Base-by-base conservation (phyloP, 2,329 filamentous ascomycete species). In the Clarireedia homoeocarpa region DNA sequence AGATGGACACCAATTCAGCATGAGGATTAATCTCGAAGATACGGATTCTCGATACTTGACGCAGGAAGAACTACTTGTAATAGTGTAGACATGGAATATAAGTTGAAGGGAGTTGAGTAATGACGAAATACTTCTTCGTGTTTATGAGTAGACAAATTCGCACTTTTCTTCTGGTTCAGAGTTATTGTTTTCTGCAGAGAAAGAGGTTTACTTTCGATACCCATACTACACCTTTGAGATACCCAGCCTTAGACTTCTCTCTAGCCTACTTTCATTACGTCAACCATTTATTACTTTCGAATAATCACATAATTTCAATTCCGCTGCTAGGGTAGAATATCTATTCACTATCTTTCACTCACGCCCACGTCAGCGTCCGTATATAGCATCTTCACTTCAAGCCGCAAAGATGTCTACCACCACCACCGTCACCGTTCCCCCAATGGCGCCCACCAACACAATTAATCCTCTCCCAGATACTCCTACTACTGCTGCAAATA, bases 261-360 rank as follows among this genome's bases (percentile, higher is more conserved):
- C 10, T 12, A 34, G 30, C 12, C 30, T 34, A 34, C 12, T 12
- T 34, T 34, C 12, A 34, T 34, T 34, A 34, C 30, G 3, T 34
- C 10, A 34, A 4, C 10, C 9, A 34, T 34, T 34, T 12, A 12
- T 34, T 12, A 9, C 23, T 17, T 17, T 48, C 10, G 34, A 40
- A 53, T 48, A 53, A 53, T 53, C 44, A 39, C 44, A 39, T 53
- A 53, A 40, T 48, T 34, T 24, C 51, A 48, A 23, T 14, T 17
- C 24, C 4, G 17, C 6, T n/a, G n/a, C 48, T n/a, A 26, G 44
- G 30, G 51, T 26, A 7, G 7, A n/a, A 42, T 15, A 48, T 54
- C 45, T 34, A 6, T 54, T 54, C 51, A 54, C 24, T 9, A 48
- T 49, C 27, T 48, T 54, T 54, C 51, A 49, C 44, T 54, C 51